Base-by-base conservation (phyloP, 495 filamentous ascomycete species). In the Thermothielavioides terrestris region DNA sequence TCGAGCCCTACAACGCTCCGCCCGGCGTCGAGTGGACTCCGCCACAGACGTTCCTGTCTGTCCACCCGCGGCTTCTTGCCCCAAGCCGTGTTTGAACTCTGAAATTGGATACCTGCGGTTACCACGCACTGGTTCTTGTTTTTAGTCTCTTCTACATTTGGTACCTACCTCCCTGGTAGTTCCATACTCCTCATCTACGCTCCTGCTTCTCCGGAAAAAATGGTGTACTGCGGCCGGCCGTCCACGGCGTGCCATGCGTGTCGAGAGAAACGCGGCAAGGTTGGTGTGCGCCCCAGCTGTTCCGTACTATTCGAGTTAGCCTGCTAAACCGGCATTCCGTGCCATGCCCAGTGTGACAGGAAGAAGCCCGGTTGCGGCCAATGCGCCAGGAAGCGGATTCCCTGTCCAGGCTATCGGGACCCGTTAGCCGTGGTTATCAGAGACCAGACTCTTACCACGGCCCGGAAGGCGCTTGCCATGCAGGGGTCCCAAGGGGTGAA, bases 401-500 rank as follows among this genome's bases (percentile, higher is more conserved):
- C 36, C 7, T 49, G 46, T 39, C 61, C 53, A 65, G 64, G 21
- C 41, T 60, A 38, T 61, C 53, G 42, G 62, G 62, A n/a, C 57
- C 58, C 25, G 1, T 38, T 34, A 12, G 34, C 46, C 36, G 36
- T 39, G 3, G n/a, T 27, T 8, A 39, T 49, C 36, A 7, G 36
- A 7, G 32, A 49, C 46, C 20, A 49, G 46, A 49, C 30, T 4
- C 6, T 27, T 7, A 25, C 14, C 15, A 25, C 36, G 6, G 14
- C 46, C 46, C 7, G 23, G 7, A 49, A 30, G 27, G 46, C 36
- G 0, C 34, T 39, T n/a, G 27, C 31, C 5, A 34, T 5, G 31
- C 9, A 34, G 2, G 27, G 6, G 37, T 23, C 17, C 30, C 14
- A 36, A 37, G 21, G n/a, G 10, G 8, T 31, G 21, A 30, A 47